Percentiles rank a stretch among this genome's conserved stretches.
Evolutionary conservation across 2,329 filamentous ascomycete species (phyloP).

Genomic region (Teratosphaeria destructans): DNA sequence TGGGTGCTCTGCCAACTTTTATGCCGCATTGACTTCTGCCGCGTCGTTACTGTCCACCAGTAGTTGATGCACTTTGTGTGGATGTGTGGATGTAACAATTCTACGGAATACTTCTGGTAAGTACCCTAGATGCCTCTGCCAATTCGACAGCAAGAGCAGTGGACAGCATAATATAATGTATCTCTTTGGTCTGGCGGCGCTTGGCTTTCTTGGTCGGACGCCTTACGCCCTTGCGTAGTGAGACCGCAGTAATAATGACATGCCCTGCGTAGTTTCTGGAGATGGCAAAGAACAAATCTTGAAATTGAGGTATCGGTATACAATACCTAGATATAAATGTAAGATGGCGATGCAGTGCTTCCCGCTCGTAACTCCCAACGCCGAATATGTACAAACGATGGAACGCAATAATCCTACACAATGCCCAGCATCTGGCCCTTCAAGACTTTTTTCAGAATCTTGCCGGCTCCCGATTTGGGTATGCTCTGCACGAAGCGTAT

Average conservation of each 20-base stretch:
- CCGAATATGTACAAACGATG: background rate
- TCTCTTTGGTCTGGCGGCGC: no score
- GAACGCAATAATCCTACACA: background rate
- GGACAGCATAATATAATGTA: no score
- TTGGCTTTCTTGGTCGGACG: no score
- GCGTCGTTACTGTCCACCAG: background rate
- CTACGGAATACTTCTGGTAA: background rate
- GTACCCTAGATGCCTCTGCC: no score
- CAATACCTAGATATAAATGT: background rate
- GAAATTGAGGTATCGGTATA: background rate
- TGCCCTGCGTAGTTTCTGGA: no score
- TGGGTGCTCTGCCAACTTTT: background rate
- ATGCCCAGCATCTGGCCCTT: constrained; percentile 19
- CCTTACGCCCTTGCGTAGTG: no score
- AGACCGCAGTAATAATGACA: no score
- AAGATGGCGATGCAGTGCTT: background rate
- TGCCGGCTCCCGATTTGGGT: constrained; percentile 62
- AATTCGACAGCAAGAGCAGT: no score
- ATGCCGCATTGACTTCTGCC: background rate
- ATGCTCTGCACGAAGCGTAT: constrained; percentile 51
- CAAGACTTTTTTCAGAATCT: constrained; percentile 52
- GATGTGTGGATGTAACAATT: background rate
- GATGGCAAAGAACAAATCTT: no score
- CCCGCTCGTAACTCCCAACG: background rate
- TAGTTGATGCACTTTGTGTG: background rate